These are phyloP conservation scores for Ophiostoma angusticollis DNA, from an alignment of 2,329 filamentous ascomycete species.

Conservation along the genomic window DNA sequence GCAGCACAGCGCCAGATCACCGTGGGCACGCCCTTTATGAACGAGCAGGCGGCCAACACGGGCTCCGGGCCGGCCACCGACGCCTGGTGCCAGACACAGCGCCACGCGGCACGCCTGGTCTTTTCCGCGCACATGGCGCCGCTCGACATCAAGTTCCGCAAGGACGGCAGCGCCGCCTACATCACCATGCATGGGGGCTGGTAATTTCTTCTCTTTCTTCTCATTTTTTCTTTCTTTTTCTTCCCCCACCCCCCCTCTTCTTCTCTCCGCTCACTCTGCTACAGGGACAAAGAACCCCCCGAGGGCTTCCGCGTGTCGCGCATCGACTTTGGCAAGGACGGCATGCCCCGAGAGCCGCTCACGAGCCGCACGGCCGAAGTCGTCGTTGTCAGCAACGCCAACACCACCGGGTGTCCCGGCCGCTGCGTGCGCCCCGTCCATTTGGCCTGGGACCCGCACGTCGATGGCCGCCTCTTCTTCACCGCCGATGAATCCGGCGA, in stretches of 20 bases:
- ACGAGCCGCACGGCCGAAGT: too few species aligned
- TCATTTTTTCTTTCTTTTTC: too few species aligned
- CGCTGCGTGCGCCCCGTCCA: constrained; percentile 8
- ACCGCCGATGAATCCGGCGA: constrained; percentile 42
- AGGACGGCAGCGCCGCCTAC: constrained; percentile 45
- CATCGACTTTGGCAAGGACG: too few species aligned
- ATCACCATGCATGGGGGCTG: constrained; percentile 63
- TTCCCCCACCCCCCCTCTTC: too few species aligned
- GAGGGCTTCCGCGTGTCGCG: too few species aligned
- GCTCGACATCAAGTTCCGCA: constrained; percentile 55
- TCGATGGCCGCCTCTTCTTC: constrained; percentile 32
- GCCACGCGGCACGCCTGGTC: constrained; percentile 39
- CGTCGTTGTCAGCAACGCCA: constrained; percentile 38
- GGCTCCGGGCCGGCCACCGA: constrained; percentile 29
- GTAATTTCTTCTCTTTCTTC: too few species aligned
- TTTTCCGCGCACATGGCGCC: constrained; percentile 56
- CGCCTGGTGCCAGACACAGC: constrained; percentile 31
- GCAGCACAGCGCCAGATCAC: constrained; percentile 26
- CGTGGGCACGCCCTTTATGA: constrained; percentile 38
- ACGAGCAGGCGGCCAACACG: constrained; percentile 18
- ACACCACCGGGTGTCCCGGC: constrained; percentile 18
- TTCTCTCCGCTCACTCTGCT: too few species aligned
- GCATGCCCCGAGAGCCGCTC: too few species aligned
- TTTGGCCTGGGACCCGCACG: constrained; percentile 6
- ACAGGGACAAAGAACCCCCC: too few species aligned